Conservation (phyloP, 345 rosid species). For the Syzygium grande region DNA sequence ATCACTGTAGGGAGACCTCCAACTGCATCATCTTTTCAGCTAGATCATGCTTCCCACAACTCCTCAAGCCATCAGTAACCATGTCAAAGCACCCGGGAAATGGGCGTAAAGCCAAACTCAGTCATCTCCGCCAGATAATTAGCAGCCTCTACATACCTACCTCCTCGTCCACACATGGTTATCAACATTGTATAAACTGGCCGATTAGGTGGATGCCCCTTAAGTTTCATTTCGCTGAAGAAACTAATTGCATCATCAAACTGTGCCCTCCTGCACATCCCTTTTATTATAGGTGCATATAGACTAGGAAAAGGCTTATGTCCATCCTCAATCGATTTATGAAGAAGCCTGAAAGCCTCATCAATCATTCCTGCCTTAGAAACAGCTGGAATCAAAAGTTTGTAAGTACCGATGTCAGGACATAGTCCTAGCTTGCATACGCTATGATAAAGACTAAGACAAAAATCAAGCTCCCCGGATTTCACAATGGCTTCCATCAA, state of each 20-base stretch:
- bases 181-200: conserved; percentile 91
- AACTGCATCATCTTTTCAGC: conserved; percentile 70
- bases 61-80: conserved; percentile 87
- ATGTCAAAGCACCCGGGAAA: conserved; percentile 81
- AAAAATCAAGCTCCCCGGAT: conserved; percentile 66
- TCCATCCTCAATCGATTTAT: conserved; percentile 69
- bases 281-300: conserved; percentile 83
- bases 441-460: conserved; percentile 56
- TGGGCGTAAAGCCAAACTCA: conserved; percentile 74
- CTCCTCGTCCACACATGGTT: conserved; percentile 87
- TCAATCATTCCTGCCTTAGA: conserved; percentile 74
- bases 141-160: conserved; percentile 71
- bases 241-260: conserved; percentile 86
- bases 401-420: conserved; percentile 60
- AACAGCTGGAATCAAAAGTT: conserved; percentile 75
- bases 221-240: conserved; percentile 80
- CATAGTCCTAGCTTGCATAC: conserved; percentile 62
- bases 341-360: conserved; percentile 63
- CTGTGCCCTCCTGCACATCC: conserved; percentile 64
- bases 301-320: conserved; percentile 85
- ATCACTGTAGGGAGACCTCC: conserved; percentile 54
- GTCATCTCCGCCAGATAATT: conserved; percentile 88
- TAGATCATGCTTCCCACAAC: conserved; percentile 78
- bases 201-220: conserved; percentile 83
- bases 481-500: conserved; percentile 52